These are phyloP conservation scores for Syncephalastrum contaminatum DNA, from an alignment of 371 early-diverging fungal species.

Conservation along the genomic window DNA sequence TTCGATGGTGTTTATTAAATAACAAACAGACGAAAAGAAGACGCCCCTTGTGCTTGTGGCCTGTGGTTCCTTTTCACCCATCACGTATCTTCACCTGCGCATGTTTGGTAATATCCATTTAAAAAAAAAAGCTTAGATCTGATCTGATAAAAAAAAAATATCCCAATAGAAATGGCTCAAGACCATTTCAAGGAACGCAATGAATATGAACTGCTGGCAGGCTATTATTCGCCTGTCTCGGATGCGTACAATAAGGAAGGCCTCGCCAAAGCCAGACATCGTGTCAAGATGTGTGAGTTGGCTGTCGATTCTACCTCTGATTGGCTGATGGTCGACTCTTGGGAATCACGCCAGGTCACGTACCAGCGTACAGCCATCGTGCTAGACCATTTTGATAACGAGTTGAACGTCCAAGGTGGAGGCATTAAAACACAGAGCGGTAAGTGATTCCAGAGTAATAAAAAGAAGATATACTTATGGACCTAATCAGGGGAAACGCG, in stretches of 20 bases:
- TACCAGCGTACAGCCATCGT: constrained; percentile 92
- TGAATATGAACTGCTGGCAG: constrained; percentile 86
- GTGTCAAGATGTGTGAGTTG: constrained; percentile 91
- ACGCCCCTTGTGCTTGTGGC: constrained; percentile 93
- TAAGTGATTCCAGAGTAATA: constrained; percentile 13
- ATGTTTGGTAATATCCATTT: constrained; percentile 84
- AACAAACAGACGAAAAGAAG: constrained; percentile 67
- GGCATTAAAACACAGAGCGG: constrained; percentile 52
- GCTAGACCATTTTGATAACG: constrained; percentile 90
- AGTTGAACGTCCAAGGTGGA: constrained; percentile 72
- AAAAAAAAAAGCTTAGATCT: constrained; percentile 3
- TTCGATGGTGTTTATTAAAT: background rate
- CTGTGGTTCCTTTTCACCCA: constrained; percentile 96
- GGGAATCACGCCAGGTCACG: constrained; percentile 84
- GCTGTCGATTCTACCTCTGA: constrained; percentile 79
- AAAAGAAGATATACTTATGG: too few species aligned
- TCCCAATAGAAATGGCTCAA: constrained; percentile 83
- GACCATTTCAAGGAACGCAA: constrained; percentile 76
- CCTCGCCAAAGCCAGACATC: constrained; percentile 80
- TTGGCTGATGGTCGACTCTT: constrained; percentile 96
- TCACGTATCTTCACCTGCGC: constrained; percentile 95
- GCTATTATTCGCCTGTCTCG: constrained; percentile 96
- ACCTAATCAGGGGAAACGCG: constrained; percentile 39
- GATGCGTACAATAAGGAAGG: constrained; percentile 93
- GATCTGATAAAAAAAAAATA: background rate